Percentiles rank a stretch among this genome's conserved stretches.
Conservation (phyloP, 2,329 filamentous ascomycete genomes). For the Nectriaceae sp. region DNA sequence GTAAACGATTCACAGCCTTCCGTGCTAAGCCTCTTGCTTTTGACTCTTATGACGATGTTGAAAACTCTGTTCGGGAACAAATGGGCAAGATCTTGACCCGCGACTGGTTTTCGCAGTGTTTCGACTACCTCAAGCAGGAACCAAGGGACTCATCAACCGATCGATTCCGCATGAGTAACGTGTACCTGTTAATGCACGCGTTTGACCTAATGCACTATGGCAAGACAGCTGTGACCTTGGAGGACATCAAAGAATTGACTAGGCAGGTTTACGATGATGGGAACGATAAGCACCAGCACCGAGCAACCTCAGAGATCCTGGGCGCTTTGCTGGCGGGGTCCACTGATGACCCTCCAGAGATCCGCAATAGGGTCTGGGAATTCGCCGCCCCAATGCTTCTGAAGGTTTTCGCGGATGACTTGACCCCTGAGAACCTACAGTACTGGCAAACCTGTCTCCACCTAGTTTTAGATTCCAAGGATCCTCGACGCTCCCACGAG, state of each 20-base stretch:
- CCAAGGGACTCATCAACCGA: conserved; percentile 80
- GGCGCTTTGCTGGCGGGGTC: conserved; percentile 82
- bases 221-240: conserved; percentile 74
- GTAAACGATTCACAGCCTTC: conserved; percentile 80
- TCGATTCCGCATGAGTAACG: conserved; percentile 85
- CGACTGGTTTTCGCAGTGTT: conserved; percentile 85
- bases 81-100: conserved; percentile 80
- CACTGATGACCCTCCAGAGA: conserved; percentile 72
- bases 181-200: conserved; percentile 83
- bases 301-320: conserved; percentile 91
- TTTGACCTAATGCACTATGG: conserved; percentile 88
- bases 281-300: conserved; percentile 95
- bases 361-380: conserved; percentile 78
- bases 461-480: conserved; percentile 82
- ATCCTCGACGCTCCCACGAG: conserved; percentile 85
- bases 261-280: conserved; percentile 84
- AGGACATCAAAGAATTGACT: conserved; percentile 84
- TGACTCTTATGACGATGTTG: conserved; percentile 76
- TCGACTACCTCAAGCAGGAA: conserved; percentile 94
- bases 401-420: conserved; percentile 81
- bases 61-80: conserved; percentile 71
- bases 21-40: conserved; percentile 70
- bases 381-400: conserved; percentile 89
- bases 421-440: conserved; percentile 90
- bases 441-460: conserved; percentile 97